Conservation (phyloP, 1,284 basidiomycete species). For the Cryptococcus floricola region DNA sequence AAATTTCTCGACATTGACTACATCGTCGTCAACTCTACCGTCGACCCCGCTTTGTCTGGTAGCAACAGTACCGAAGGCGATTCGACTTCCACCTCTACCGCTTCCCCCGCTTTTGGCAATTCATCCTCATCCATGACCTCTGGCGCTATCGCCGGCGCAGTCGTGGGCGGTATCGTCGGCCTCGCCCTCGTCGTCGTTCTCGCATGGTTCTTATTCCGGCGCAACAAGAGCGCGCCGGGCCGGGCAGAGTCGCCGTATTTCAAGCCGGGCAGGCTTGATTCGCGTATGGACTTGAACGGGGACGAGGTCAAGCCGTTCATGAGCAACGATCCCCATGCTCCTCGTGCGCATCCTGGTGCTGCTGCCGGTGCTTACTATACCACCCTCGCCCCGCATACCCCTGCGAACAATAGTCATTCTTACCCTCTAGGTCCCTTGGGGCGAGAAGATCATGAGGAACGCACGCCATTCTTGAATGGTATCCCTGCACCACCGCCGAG, state of each 20-base stretch:
- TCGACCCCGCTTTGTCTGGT: not conserved
- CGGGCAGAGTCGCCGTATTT: not conserved
- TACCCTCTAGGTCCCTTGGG: not conserved
- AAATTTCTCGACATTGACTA: constrained; percentile 17
- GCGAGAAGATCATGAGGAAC: no score
- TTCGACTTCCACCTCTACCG: not conserved
- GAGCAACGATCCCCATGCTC: not conserved
- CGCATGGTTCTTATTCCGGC: constrained; percentile 11
- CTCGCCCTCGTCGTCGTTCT: constrained; percentile 11
- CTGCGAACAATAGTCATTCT: not conserved
- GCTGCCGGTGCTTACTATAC: not conserved
- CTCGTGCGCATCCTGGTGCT: not conserved
- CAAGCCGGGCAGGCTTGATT: not conserved
- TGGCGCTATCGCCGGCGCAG: constrained; percentile 20
- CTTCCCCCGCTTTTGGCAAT: not conserved
- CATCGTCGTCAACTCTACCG: constrained; percentile 15
- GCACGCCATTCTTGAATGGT: constrained; percentile 14
- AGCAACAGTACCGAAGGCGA: not conserved
- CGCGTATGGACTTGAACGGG: constrained; percentile 9
- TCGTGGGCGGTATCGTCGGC: constrained; percentile 15
- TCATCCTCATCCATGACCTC: not conserved
- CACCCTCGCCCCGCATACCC: not conserved
- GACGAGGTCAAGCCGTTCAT: constrained; percentile 27
- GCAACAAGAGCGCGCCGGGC: not conserved
- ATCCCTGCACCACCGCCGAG: no score